phyloP scores from a whole-genome alignment of 1,284 basidiomycete species.

The Gomphus bonarii region DNA sequence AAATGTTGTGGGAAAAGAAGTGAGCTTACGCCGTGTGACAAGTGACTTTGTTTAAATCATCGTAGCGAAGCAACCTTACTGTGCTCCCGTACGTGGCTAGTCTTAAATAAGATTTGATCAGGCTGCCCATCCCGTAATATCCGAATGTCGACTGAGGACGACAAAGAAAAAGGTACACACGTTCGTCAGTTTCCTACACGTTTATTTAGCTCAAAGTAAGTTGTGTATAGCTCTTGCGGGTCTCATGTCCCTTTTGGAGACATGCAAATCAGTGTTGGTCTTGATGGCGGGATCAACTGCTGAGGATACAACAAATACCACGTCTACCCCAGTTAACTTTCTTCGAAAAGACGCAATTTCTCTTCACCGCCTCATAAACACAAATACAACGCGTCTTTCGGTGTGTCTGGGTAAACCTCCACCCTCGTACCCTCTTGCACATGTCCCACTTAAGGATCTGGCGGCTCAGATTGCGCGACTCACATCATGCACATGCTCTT shows the following conservation, averaged over 20 bases:
- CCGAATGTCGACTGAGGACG: neutral
- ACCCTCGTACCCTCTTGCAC: slow-evolving; percentile 44
- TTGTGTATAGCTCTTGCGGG: slow-evolving; percentile 22
- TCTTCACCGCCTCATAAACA: slow-evolving; percentile 51
- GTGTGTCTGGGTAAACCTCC: slow-evolving; percentile 52
- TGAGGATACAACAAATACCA: slow-evolving; percentile 21
- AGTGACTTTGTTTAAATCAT: no score
- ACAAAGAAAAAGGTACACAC: neutral
- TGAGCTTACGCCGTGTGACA: no score
- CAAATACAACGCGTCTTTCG: slow-evolving; percentile 51
- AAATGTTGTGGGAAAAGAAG: no score
- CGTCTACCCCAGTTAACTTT: slow-evolving; percentile 7
- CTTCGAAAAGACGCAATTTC: slow-evolving; percentile 39
- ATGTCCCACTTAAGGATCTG: slow-evolving; percentile 49
- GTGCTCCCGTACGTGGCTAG: no score
- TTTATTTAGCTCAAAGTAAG: neutral
- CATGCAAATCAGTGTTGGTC: slow-evolving; percentile 35
- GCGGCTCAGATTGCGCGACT: slow-evolving; percentile 41
- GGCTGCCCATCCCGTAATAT: neutral
- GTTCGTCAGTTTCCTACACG: neutral
- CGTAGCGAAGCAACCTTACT: no score
- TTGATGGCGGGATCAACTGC: slow-evolving; percentile 22
- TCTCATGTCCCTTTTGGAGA: slow-evolving; percentile 27
- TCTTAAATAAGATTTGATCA: no score
- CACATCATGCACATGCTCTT: slow-evolving; percentile 45